Conservation (phyloP, 305 asterid species). For the Fraxinus nigra region DNA sequence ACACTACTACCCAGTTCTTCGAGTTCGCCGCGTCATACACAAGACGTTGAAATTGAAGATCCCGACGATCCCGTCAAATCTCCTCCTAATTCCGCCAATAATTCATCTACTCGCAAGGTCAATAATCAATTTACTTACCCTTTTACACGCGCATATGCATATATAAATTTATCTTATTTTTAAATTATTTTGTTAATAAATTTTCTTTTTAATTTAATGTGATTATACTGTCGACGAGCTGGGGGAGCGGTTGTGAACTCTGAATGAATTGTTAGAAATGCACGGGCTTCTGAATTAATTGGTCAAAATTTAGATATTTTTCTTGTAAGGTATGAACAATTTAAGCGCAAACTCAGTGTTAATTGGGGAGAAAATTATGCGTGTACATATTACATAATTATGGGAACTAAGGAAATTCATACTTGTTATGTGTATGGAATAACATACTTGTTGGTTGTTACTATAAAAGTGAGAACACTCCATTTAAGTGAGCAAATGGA, state of each 20-base stretch:
- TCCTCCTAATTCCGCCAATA: slow-evolving; percentile 75
- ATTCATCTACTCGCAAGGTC: slow-evolving; percentile 91
- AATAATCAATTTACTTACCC: background rate
- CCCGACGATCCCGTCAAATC: slow-evolving; percentile 63
- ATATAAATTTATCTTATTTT: background rate
- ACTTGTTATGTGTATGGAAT: slow-evolving; percentile 3
- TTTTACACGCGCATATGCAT: background rate
- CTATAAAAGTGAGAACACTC: background rate
- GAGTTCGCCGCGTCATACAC: slow-evolving; percentile 47
- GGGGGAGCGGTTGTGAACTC: background rate
- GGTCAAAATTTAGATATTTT: slow-evolving; percentile 7
- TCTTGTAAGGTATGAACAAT: background rate
- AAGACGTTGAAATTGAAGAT: slow-evolving; percentile 64
- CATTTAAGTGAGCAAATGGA: background rate
- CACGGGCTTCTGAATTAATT: slow-evolving; percentile 5
- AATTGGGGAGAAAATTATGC: background rate
- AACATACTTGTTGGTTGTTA: background rate
- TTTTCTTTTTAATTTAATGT: background rate
- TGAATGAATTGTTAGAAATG: background rate
- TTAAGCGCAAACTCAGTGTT: background rate
- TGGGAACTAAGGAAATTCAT: slow-evolving; percentile 8
- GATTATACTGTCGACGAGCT: background rate
- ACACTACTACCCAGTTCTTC: slow-evolving; percentile 32
- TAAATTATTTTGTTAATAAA: background rate
- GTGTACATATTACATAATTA: background rate